phyloP scores from a whole-genome alignment of 1,284 basidiomycete genomes.

The Melanopsichium pennsylvanicum region DNA sequence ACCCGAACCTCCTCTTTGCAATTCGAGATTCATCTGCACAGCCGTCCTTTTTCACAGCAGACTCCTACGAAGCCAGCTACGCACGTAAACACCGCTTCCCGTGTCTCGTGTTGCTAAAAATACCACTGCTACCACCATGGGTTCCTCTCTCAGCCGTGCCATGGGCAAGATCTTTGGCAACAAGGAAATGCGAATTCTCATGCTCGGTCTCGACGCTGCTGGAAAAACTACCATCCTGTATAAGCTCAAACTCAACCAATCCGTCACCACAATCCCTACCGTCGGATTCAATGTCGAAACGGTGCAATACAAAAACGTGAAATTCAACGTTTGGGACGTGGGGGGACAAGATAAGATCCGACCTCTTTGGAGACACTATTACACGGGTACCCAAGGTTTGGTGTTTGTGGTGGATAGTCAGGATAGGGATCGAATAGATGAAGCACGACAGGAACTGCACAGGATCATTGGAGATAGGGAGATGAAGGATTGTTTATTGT shows the following conservation, averaged over 20 bases:
- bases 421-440: conserved; percentile 93
- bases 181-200: conserved; percentile 91
- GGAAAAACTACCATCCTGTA: conserved; percentile 85
- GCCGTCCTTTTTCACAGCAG: too few relatives aligned
- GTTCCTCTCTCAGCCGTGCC: conserved; percentile 71
- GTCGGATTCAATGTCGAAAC: conserved; percentile 73
- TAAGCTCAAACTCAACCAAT: conserved; percentile 99
- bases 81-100: too few relatives aligned
- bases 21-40: too few relatives aligned
- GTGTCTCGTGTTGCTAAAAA: background rate
- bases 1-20: too few relatives aligned
- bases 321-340: conserved; percentile 66
- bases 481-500: conserved; percentile 94
- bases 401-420: conserved; percentile 77
- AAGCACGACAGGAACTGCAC: conserved; percentile 94
- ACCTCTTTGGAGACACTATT: conserved; percentile 91
- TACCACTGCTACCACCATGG: conserved; percentile 36
- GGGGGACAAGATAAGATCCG: conserved; percentile 69
- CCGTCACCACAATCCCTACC: conserved; percentile 98
- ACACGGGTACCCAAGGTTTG: conserved; percentile 72
- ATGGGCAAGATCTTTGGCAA: conserved; percentile 92
- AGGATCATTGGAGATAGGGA: conserved; percentile 95
- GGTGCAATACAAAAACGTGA: conserved; percentile 68
- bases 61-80: too few relatives aligned
- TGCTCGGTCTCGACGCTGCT: conserved; percentile 93